Evolutionary conservation across 164 flowering plant genomes (phyloP).

Genomic region (Cinnamomum chago): DNA sequence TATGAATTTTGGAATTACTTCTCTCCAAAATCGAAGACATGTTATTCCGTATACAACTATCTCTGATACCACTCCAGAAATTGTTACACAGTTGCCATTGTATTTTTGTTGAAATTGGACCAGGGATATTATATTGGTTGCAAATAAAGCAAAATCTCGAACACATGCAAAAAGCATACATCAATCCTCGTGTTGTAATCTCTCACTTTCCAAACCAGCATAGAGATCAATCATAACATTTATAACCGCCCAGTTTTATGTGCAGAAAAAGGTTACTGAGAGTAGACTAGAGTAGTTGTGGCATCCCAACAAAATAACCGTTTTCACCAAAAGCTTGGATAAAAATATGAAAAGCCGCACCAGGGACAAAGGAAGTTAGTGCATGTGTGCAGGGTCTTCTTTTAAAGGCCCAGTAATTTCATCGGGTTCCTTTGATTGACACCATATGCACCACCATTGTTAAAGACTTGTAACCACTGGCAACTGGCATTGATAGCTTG

Average conservation of each 20-base stretch:
- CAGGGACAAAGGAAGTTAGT: constrained; percentile 92
- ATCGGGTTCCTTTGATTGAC: constrained; percentile 81
- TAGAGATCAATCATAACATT: constrained; percentile 88
- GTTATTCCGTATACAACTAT: too few species aligned
- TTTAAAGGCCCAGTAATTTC: constrained; percentile 77
- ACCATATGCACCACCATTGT: constrained; percentile 96
- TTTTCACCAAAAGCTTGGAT: constrained; percentile 98
- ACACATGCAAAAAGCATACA: constrained; percentile 2
- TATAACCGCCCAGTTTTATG: constrained; percentile 77
- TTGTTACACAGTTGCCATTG: too few species aligned
- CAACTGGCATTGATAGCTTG: constrained; percentile 74
- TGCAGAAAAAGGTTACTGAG: constrained; percentile 72
- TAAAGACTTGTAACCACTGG: constrained; percentile 89
- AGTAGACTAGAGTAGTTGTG: constrained; percentile 77
- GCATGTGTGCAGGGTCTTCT: constrained; percentile 98
- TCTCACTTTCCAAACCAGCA: constrained; percentile 97
- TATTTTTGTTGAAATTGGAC: too few species aligned
- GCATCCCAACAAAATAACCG: constrained; percentile 82
- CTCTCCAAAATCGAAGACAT: too few species aligned
- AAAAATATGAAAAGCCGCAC: constrained; percentile 72
- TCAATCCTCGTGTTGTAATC: constrained; percentile 96
- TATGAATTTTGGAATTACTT: too few species aligned
- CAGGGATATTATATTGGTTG: background rate
- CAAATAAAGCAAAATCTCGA: background rate
- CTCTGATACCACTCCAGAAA: too few species aligned